Evolutionary conservation across 257 asterid genomes (phyloP), one percentile per base, ranked within the genome.

Genomic region (Solanum okadae): DNA sequence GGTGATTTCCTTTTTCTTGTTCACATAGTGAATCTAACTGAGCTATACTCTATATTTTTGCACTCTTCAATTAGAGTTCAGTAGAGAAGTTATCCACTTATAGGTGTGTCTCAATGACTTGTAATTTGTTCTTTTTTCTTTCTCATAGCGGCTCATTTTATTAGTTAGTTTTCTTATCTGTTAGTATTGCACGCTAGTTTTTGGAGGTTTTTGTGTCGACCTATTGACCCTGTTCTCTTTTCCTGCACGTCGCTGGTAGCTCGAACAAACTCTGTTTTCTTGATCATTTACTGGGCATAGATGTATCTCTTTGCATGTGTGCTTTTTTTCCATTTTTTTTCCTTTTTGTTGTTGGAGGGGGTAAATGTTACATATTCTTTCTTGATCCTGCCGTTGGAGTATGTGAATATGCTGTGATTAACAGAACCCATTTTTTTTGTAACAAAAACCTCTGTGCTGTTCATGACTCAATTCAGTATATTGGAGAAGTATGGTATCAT

Each of bases 1-100:
- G 99, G 99, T 96, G 91, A 89, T 81, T 87, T 84, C 40, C 86
- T 90, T 89, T 88, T 59, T 83, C 63, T 83, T 86, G 88, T 85
- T 65, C 73, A 63, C 79, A 44, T 42, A n/a, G 38, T 67, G 77
- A 38, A 42, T 35, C 84, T 31, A 35, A 78, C 56, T 82, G 71
- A 34, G 31, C 11, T 82, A 18, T 82, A 20, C 42, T 52, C 71
- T 82, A 82, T 29, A 49, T 52, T 49, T 82, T 82, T 52, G 86
- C 70, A 29, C 86, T 31, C 27, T 22, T 38, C 70, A 82, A 31
- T 49, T 31, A 52, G 71, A 52, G 44, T 38, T 82, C 86, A 49
- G 70, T 82, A 20, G 86, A 61, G 71, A 82, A 82, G 86, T 20
- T 38, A 82, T 82, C 71, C 86, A 82, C 44, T 31, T 31, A 81